phyloP scores from a whole-genome alignment of 305 asterid genomes.

The Rubia tinctorum region DNA sequence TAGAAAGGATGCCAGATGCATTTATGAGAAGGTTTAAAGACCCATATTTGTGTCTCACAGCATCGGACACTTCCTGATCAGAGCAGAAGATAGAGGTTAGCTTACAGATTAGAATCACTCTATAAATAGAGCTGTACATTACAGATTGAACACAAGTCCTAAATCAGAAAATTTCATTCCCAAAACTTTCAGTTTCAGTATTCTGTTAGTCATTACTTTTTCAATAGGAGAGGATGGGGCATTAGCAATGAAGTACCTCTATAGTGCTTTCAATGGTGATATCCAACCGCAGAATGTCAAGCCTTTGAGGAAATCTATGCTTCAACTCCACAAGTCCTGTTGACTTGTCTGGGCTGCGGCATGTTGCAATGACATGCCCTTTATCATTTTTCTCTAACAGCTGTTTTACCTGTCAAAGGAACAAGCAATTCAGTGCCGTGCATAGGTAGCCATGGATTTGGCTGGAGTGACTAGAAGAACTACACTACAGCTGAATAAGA shows the following conservation, averaged over 20 bases:
- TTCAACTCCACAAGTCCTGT: slow-evolving; percentile 62
- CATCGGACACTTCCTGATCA: slow-evolving; percentile 66
- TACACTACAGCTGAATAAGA: background rate
- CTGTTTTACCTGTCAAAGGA: slow-evolving; percentile 57
- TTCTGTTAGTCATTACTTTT: no score
- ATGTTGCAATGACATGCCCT: slow-evolving; percentile 77
- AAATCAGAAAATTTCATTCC: no score
- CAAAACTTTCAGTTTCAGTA: no score
- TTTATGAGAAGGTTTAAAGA: slow-evolving; percentile 71
- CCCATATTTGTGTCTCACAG: slow-evolving; percentile 66
- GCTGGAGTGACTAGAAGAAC: background rate
- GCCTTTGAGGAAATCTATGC: slow-evolving; percentile 60
- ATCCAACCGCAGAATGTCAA: slow-evolving; percentile 71
- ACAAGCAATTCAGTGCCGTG: slow-evolving; percentile 12
- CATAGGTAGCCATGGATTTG: background rate
- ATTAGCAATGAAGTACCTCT: slow-evolving; percentile 44
- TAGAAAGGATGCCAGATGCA: slow-evolving; percentile 86
- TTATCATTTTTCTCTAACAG: slow-evolving; percentile 60
- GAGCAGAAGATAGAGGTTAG: background rate
- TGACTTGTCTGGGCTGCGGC: slow-evolving; percentile 75
- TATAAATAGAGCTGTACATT: no score
- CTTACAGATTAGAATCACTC: no score
- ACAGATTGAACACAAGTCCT: no score
- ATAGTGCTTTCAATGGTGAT: slow-evolving; percentile 76
- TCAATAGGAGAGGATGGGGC: slow-evolving; percentile 4